Evolutionary conservation across 441 rosid species (phyloP).

Genomic region (Croton laevigatus): DNA sequence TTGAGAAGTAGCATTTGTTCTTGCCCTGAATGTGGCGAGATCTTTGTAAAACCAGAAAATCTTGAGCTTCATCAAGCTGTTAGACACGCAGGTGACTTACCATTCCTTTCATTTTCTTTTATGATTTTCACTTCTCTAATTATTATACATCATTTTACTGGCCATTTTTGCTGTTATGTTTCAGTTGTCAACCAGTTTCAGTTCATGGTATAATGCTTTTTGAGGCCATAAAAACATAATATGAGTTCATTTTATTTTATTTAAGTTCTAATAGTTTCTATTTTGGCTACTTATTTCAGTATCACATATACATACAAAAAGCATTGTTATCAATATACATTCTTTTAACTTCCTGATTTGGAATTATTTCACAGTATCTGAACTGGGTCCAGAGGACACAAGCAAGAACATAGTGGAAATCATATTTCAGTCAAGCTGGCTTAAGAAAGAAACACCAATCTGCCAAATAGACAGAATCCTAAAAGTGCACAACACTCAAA

Average conservation of each 20-base stretch:
- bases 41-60: conserved; percentile 57
- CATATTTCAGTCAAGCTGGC: conserved; percentile 85
- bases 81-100: conserved; percentile 60
- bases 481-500: conserved; percentile 65
- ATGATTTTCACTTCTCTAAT: background rate
- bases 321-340: background rate
- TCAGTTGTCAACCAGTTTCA: background rate
- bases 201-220: background rate
- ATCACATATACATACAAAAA: background rate
- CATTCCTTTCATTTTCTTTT: background rate
- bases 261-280: background rate
- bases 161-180: too few relatives aligned
- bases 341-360: background rate
- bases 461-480: conserved; percentile 73
- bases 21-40: conserved; percentile 68
- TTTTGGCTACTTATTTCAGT: background rate
- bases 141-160: background rate
- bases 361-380: conserved; percentile 46
- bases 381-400: conserved; percentile 62
- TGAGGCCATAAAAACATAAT: background rate
- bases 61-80: conserved; percentile 67
- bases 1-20: conserved; percentile 47
- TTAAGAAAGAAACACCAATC: conserved; percentile 54
- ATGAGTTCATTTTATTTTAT: background rate
- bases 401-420: conserved; percentile 87